Evolutionary conservation across 192 early-diverging fungal species (phyloP).

Genomic region (Backusella morwellensis): DNA sequence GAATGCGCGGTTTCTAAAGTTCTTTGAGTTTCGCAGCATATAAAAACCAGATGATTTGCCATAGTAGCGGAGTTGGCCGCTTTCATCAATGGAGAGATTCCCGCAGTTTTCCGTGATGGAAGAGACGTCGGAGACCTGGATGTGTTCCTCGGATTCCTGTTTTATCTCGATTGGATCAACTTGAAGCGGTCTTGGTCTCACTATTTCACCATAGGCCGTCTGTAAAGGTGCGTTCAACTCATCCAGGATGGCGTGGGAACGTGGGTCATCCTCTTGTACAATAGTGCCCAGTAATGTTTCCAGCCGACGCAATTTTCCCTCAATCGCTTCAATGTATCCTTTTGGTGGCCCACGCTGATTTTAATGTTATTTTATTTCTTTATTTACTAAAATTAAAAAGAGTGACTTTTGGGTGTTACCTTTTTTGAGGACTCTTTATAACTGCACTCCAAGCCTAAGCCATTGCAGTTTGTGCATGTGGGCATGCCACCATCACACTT

Average conservation of each 20-base stretch:
- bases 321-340: conserved; percentile 85
- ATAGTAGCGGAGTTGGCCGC: conserved; percentile 68
- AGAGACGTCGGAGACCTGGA: neutral
- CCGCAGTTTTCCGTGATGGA: conserved; percentile 54
- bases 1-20: conserved; percentile 46
- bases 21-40: conserved; percentile 59
- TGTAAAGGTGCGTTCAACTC: conserved; percentile 38
- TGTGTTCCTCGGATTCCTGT: neutral
- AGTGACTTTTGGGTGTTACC: conserved; percentile 13
- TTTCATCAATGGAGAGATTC: conserved; percentile 64
- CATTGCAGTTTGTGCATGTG: conserved; percentile 67
- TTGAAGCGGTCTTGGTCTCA: conserved; percentile 24
- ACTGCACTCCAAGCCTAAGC: conserved; percentile 58
- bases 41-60: conserved; percentile 78
- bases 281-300: conserved; percentile 65
- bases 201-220: conserved; percentile 34
- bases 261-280: conserved; percentile 51
- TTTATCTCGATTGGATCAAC: neutral
- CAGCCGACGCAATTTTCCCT: conserved; percentile 67
- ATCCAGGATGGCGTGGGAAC: conserved; percentile 34
- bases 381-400: neutral
- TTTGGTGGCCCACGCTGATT: conserved; percentile 77
- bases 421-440: conserved; percentile 53
- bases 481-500: conserved; percentile 78
- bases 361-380: neutral